Evolutionary conservation across 2,329 filamentous ascomycete genomes (phyloP).

Genomic region (Fusarium sp.): DNA sequence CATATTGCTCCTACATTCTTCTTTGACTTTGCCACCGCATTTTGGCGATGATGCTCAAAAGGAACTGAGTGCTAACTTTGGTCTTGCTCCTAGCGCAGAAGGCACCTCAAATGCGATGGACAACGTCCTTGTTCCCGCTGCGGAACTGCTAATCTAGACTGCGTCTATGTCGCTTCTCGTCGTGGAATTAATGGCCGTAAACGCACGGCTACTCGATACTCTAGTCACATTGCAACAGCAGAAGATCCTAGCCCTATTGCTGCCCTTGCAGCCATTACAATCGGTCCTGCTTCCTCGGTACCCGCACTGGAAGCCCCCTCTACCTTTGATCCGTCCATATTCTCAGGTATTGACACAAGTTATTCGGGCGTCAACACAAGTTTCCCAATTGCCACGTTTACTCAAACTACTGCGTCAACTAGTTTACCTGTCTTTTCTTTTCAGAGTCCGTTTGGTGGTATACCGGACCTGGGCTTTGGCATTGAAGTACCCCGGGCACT

Average conservation of each 20-base stretch:
- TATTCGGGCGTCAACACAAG: neutral
- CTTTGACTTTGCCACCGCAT: neutral
- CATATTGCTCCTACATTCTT: fast-evolving
- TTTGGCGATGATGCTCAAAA: neutral
- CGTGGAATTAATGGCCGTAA: neutral
- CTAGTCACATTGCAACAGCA: fast-evolving
- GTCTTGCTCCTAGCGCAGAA: neutral
- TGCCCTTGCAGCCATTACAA: fast-evolving
- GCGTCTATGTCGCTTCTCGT: neutral
- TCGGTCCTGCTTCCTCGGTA: neutral
- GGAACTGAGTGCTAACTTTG: neutral
- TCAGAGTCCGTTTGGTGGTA: neutral
- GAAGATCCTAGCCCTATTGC: fast-evolving
- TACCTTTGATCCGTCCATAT: neutral
- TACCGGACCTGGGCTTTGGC: neutral
- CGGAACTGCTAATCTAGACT: neutral
- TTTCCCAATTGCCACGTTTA: fast-evolving
- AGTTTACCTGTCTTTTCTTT: neutral
- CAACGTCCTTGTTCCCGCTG: conserved; percentile 6
- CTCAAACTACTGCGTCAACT: neutral
- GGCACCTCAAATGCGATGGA: conserved; percentile 6
- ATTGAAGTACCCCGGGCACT: neutral
- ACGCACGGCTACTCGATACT: fast-evolving
- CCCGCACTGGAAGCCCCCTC: neutral
- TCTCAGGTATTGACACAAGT: fast-evolving